Base-by-base conservation (phyloP, 2,329 filamentous ascomycete species). In the Neodidymelliopsis sp. region DNA sequence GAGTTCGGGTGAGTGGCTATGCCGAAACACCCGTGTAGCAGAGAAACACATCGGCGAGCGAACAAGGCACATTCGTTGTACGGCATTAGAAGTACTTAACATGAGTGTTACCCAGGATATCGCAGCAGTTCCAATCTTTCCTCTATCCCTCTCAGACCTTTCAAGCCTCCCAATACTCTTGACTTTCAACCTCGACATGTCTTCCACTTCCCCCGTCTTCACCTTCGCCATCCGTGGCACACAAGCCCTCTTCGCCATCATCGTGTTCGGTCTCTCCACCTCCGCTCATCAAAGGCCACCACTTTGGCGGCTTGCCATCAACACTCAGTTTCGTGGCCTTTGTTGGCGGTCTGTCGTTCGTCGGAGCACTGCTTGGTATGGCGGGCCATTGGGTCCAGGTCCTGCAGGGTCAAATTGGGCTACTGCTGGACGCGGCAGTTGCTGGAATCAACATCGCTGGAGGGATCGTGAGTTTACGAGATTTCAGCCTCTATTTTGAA, bases 391-490 rank as follows among this genome's bases (percentile, higher is more conserved):
- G 47, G 48, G 19, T 63, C 1, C 31, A 49, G 5, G 15, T 53
- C 2, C 47, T 66, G 3, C 48, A 60, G n/a, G 55, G 60, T 9
- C 28, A 48, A 1, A 31, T 62, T 8, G 55, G 54, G 0, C 22
- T 56, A 3, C 13, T 41, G 0, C 40, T 67, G 8, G 63, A 65
- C 23, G 51, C 12, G 2, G 23, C 57, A 2, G 22, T 59, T 12
- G 35, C 37, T 1, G n/a, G 55, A 1, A 4, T 59, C 11, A 58
- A 62, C 13, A 19, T 63, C 4, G 57, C 53, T 19, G 60, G 54
- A 5, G 62, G 60, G 1, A 42, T 62, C n/a, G 60, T 62, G 47
- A 28, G 62, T 63, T n/a, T n/a, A n/a, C n/a, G n/a, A n/a, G n/a
- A n/a, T n/a, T n/a, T n/a, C n/a, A n/a, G n/a, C n/a, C n/a, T n/a